These are phyloP conservation scores for Fistulinella prunicolor DNA, from an alignment of 768 basidiomycete genomes.

Conservation along the genomic window DNA sequence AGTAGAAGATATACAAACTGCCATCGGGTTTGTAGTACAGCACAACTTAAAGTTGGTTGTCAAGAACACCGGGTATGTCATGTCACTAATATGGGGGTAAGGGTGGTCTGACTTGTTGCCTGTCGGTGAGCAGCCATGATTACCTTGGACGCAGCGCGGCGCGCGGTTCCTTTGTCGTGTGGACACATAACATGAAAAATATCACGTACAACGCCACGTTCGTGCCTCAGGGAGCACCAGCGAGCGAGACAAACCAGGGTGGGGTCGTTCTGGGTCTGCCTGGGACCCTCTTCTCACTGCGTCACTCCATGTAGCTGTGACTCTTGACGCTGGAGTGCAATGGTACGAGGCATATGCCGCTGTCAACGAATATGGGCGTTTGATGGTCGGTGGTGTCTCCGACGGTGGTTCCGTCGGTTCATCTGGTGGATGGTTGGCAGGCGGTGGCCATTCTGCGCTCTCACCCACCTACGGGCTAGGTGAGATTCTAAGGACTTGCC, in stretches of 20 bases:
- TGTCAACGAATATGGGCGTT: slow-evolving; percentile 36
- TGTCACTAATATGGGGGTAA: not conserved
- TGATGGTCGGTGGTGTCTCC: slow-evolving; percentile 47
- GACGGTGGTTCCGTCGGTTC: slow-evolving; percentile 43
- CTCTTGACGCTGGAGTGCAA: slow-evolving; percentile 44
- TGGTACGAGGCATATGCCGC: slow-evolving; percentile 45
- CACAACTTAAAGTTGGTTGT: slow-evolving; percentile 23
- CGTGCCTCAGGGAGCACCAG: no score
- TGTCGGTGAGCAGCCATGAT: slow-evolving; percentile 30
- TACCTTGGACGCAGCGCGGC: slow-evolving; percentile 41
- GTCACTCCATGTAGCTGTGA: slow-evolving; percentile 24
- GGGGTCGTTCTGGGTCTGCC: not conserved
- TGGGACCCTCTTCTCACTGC: slow-evolving; percentile 1
- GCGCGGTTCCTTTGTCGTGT: slow-evolving; percentile 38
- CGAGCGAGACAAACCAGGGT: no score
- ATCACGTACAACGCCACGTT: no score
- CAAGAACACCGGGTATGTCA: slow-evolving; percentile 28
- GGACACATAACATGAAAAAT: no score
- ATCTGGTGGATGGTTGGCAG: no score
- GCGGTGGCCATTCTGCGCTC: slow-evolving; percentile 45
- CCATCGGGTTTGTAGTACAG: slow-evolving; percentile 21
- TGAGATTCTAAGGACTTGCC: slow-evolving; percentile 7
- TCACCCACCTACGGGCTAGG: slow-evolving; percentile 44
- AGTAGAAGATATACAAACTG: no score
- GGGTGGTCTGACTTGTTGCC: not conserved